Percentiles rank a stretch among this genome's conserved stretches.
Evolutionary conservation across 2,329 filamentous ascomycete genomes (phyloP).

Genomic region (Aureobasidium sp.): DNA sequence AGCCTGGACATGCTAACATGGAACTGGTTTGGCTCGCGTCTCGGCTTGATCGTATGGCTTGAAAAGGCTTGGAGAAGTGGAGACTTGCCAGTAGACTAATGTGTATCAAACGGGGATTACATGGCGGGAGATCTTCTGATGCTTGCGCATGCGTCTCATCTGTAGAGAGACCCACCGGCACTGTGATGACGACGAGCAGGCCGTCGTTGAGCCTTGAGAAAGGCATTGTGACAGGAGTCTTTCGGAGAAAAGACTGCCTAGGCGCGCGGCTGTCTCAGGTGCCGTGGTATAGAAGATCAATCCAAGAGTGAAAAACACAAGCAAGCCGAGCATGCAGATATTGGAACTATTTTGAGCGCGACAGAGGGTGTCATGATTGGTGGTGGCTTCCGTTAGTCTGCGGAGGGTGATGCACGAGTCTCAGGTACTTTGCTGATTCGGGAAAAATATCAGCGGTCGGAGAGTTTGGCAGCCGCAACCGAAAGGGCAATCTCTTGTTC

Average conservation of each 20-base stretch:
- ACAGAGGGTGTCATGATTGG: neutral
- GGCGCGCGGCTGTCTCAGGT: neutral
- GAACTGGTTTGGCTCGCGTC: constrained; percentile 5
- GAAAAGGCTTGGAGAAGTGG: constrained; percentile 10
- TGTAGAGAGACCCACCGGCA: neutral
- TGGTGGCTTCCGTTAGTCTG: constrained; percentile 11
- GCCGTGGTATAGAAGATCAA: neutral
- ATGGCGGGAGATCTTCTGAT: constrained; percentile 13
- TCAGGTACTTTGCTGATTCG: constrained; percentile 4
- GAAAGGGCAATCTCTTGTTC: constrained; percentile 12
- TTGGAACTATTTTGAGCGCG: constrained; percentile 9
- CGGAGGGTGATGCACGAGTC: neutral
- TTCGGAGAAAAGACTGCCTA: neutral
- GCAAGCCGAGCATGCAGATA: neutral
- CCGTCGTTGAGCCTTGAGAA: neutral
- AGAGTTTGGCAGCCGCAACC: constrained; percentile 13
- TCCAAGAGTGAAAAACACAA: neutral
- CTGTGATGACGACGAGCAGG: neutral
- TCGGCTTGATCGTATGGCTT: constrained; percentile 14
- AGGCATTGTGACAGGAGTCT: neutral
- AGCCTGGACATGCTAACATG: neutral
- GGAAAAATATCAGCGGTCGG: constrained; percentile 6
- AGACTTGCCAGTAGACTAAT: constrained; percentile 2
- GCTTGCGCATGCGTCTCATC: constrained; percentile 7
- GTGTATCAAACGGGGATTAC: constrained; percentile 12